Percentiles rank a stretch among this genome's conserved stretches.
Conservation (phyloP, 768 basidiomycete genomes). For the Amanita phalloides region DNA sequence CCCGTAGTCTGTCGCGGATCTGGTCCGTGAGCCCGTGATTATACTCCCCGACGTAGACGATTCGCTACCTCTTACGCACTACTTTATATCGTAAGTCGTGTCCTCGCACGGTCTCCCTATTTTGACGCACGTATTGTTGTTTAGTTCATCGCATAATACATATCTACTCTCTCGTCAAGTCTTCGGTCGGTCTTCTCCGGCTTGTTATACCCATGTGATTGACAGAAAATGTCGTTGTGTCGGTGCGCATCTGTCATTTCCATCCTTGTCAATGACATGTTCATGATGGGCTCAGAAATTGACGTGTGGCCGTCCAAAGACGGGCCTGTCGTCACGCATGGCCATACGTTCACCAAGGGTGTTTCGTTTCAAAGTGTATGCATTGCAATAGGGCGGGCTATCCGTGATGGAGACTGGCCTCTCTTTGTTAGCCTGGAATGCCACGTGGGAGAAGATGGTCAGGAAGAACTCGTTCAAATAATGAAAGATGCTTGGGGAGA, state of each 20-base stretch:
- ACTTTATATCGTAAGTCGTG: slow-evolving; percentile 42
- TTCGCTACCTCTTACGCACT: slow-evolving; percentile 38
- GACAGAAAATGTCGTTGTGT: slow-evolving; percentile 42
- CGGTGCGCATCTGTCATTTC: slow-evolving; percentile 15
- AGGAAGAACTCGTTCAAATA: slow-evolving; percentile 40
- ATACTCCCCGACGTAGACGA: slow-evolving; percentile 25
- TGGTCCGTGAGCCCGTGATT: slow-evolving; percentile 28
- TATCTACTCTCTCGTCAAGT: slow-evolving; percentile 51
- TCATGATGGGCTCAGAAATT: slow-evolving; percentile 28
- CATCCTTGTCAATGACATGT: background rate
- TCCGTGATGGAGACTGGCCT: slow-evolving; percentile 38
- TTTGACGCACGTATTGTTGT: background rate
- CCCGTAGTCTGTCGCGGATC: slow-evolving; percentile 17
- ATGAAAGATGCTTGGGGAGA: slow-evolving; percentile 42
- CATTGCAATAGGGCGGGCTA: slow-evolving; percentile 33
- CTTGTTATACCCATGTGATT: slow-evolving; percentile 45
- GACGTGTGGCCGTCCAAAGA: slow-evolving; percentile 53
- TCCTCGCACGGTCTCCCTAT: background rate
- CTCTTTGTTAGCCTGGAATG: slow-evolving; percentile 53
- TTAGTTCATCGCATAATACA: slow-evolving; percentile 57
- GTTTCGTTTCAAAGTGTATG: slow-evolving; percentile 44
- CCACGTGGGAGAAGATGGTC: slow-evolving; percentile 40
- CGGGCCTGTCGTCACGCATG: slow-evolving; percentile 50
- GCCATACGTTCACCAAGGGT: slow-evolving; percentile 43
- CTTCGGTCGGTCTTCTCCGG: slow-evolving; percentile 40